Conservation (phyloP, 257 asterid genomes). For the Leptodermis oblonga region DNA sequence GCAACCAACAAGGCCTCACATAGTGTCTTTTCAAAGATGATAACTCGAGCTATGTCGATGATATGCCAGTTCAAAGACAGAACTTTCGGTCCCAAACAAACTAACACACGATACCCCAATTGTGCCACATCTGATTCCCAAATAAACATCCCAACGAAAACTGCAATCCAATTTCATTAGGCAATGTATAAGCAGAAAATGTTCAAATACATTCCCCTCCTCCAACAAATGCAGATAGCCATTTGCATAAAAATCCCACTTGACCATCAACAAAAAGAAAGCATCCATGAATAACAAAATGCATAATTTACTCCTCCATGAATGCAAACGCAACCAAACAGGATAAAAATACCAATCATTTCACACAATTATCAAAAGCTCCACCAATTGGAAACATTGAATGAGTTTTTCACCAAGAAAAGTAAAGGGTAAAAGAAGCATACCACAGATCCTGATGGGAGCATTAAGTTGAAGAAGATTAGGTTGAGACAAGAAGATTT, state of each 20-base stretch:
- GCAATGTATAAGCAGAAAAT: not conserved
- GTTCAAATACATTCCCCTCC: not conserved
- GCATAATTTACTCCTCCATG: not conserved
- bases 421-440: not conserved
- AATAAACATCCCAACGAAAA: not conserved
- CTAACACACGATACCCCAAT: not conserved
- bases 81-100: not conserved
- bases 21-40: not conserved
- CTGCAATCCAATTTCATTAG: not conserved
- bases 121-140: not conserved
- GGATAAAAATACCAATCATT: not conserved
- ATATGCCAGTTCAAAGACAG: not conserved
- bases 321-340: not conserved
- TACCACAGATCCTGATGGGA: conserved; percentile 86
- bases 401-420: not conserved
- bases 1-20: not conserved
- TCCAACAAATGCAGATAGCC: not conserved
- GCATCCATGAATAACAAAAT: not conserved
- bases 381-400: not conserved
- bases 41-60: not conserved
- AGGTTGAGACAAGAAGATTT: conserved; percentile 71
- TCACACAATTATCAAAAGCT: not conserved
- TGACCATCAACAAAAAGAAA: not conserved
- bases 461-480: conserved; percentile 62
- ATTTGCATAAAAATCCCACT: not conserved